Evolutionary conservation across 1,284 basidiomycete genomes (phyloP), one percentile per base, ranked within the genome.

Genomic region (Ceratobasidium sp.): DNA sequence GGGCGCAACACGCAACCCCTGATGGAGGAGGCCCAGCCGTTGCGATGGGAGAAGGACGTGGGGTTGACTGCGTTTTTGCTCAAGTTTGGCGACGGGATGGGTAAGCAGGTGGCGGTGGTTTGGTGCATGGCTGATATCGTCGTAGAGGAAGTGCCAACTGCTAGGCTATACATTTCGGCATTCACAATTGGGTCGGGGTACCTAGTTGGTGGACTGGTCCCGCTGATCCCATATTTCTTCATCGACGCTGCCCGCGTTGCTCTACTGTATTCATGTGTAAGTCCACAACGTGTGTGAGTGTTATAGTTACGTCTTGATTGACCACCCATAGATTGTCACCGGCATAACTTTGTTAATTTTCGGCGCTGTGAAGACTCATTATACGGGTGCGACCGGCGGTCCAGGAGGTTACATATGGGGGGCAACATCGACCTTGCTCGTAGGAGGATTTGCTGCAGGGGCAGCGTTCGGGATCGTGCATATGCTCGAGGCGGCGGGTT

Each of bases 201-300:
- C 85, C 86, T 96, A 79, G 58, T 96, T 74, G 95, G 95, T 72
- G 95, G 95, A 48, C 86, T 95, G 71, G 92, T 97, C 79, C 95
- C 95, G 0, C 86, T 97, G 54, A 78, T 95, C 5, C 96, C 96
- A 6, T 98, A 98, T 84, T 96, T 98, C 84, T 93, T 94, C 84
- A 88, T 94, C 79, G 80, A 85, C 19, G 81, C 78, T 9, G 91
- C 90, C n/a, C 65, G 61, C 13, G 68, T 88, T 39, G 92, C 90
- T 1, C 84, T 93, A 58, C 82, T 92, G 56, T 93, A 89, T 80
- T 92, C 91, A 0, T 92, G 87, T 77, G 69, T 76, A 29, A 65
- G 74, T 74, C 4, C 8, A 2, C 8, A 3, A 34, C 34, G 34
- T 34, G 8, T 34, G 2, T n/a, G n/a, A 34, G 34, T 34, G 34